phyloP scores from a whole-genome alignment of 345 rosid genomes.

The Psidium guajava region DNA sequence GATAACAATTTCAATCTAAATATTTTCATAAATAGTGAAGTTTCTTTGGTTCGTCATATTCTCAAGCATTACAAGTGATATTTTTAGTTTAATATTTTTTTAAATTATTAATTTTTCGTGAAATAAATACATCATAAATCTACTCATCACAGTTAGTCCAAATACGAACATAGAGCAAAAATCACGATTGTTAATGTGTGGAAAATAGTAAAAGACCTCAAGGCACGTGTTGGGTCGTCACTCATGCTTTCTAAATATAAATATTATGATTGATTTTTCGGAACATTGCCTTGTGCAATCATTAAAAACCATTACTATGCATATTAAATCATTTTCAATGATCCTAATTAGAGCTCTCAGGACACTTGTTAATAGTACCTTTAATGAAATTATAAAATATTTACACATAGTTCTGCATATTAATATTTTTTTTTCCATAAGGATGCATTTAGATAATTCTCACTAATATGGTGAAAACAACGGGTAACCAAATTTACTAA shows the following conservation, averaged over 20 bases:
- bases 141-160: background rate
- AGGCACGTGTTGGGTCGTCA: background rate
- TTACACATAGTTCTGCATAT: background rate
- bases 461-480: background rate
- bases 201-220: background rate
- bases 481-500: background rate
- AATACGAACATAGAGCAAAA: background rate
- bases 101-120: accelerated
- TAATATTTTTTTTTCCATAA: background rate
- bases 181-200: background rate
- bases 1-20: too few relatives aligned
- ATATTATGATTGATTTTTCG: too few relatives aligned
- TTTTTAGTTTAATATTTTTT: accelerated
- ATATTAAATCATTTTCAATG: accelerated
- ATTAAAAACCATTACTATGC: background rate
- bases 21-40: too few relatives aligned
- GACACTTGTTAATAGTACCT: background rate
- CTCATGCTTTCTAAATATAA: background rate
- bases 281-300: background rate
- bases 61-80: too few relatives aligned
- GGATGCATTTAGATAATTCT: background rate
- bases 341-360: background rate
- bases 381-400: background rate
- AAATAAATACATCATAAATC: background rate
- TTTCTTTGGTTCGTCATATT: too few relatives aligned